Conservation (phyloP, 1,284 basidiomycete species). For the Ceratobasidium theobromae region DNA sequence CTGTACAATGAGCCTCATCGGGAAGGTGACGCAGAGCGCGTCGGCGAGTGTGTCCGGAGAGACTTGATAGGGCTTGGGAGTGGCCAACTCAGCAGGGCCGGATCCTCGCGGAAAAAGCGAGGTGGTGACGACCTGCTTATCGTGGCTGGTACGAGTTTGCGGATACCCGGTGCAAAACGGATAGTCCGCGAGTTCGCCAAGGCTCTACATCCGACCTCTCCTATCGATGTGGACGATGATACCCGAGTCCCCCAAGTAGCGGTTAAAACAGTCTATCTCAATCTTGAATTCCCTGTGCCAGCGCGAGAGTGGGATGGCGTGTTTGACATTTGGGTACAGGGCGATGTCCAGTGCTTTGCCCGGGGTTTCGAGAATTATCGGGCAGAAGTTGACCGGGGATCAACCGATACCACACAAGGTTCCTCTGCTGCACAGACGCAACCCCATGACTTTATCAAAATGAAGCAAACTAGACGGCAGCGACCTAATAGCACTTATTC, state of each 20-base stretch:
- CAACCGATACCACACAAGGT: not conserved
- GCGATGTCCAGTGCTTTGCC: constrained; percentile 83
- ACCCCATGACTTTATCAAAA: not conserved
- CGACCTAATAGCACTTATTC: not conserved
- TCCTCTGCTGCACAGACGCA: not conserved
- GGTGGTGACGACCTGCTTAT: constrained; percentile 66
- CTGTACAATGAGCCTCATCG: constrained; percentile 89
- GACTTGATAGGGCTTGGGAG: constrained; percentile 64
- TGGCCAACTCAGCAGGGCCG: constrained; percentile 33
- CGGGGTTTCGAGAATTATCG: constrained; percentile 50
- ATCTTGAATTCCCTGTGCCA: constrained; percentile 86
- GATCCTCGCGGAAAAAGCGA: constrained; percentile 37
- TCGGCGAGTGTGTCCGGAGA: constrained; percentile 70
- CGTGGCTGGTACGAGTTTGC: constrained; percentile 88
- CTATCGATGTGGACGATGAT: constrained; percentile 39
- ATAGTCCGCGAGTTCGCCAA: constrained; percentile 72
- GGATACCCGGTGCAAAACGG: constrained; percentile 89
- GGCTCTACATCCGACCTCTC: constrained; percentile 35
- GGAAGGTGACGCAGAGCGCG: constrained; percentile 70
- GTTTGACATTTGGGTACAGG: constrained; percentile 89
- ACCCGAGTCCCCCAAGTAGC: not conserved
- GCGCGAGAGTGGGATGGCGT: constrained; percentile 86
- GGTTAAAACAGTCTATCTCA: constrained; percentile 74
- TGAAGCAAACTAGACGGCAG: not conserved
- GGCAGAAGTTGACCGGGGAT: not conserved